Conservation (phyloP, 805 yeast genomes). For the Blastobotrys terrestris region DNA sequence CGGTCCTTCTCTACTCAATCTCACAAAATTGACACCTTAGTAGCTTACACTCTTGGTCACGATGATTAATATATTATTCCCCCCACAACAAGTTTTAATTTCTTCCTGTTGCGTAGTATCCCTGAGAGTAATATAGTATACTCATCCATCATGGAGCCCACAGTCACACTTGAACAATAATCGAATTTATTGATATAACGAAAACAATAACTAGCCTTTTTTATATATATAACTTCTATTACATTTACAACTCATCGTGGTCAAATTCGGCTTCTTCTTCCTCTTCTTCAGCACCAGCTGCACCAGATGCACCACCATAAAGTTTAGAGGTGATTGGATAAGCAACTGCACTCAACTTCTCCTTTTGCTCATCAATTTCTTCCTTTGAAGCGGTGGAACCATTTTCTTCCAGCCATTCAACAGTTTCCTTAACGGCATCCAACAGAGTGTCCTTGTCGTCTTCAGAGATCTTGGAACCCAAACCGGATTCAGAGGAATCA, state of each 20-base stretch:
- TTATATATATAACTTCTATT: not conserved
- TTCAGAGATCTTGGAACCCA: conserved; percentile 75
- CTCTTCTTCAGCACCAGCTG: conserved; percentile 47
- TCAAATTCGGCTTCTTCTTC: conserved; percentile 46
- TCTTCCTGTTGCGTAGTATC: no score
- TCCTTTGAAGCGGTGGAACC: conserved; percentile 82
- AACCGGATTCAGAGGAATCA: conserved; percentile 45
- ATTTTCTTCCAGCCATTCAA: conserved; percentile 85
- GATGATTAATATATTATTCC: not conserved
- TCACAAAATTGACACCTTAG: conserved; percentile 69
- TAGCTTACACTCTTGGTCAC: conserved; percentile 44
- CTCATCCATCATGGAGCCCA: not conserved
- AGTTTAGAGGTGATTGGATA: conserved; percentile 90
- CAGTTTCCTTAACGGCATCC: conserved; percentile 82
- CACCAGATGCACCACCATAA: conserved; percentile 51
- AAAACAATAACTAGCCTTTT: not conserved
- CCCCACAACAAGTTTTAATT: no score
- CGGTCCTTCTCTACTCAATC: conserved; percentile 59
- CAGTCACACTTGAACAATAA: not conserved
- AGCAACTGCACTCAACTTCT: conserved; percentile 71
- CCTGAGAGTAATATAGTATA: no score
- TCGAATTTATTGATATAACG: not conserved
- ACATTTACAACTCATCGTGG: conserved; percentile 51
- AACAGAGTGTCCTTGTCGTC: conserved; percentile 85
- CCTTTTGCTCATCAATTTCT: conserved; percentile 90